Evolutionary conservation across 169 alveolate genomes (phyloP).

Genomic region (Babesia ovis): DNA sequence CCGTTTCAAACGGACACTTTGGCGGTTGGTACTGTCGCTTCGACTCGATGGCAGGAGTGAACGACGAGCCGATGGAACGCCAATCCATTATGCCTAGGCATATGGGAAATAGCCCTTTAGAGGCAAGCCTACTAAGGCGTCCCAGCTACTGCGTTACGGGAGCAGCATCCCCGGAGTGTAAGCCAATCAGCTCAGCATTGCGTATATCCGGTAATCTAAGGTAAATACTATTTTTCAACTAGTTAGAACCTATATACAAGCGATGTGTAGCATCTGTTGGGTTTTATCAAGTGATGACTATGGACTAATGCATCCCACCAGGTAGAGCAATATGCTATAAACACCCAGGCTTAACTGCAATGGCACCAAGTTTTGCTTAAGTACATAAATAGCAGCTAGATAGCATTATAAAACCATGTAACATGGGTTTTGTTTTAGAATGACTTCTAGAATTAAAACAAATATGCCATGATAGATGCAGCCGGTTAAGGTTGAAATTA

Average conservation of each 20-base stretch:
- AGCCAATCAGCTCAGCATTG: not conserved
- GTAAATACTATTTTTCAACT: no score
- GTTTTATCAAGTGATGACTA: no score
- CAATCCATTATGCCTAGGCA: slow-evolving; percentile 30
- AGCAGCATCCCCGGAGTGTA: not conserved
- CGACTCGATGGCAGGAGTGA: slow-evolving; percentile 24
- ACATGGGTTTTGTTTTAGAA: no score
- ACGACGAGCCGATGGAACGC: slow-evolving; percentile 41
- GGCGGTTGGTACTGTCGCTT: slow-evolving; percentile 12
- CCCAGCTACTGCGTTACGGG: not conserved
- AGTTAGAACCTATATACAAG: not conserved
- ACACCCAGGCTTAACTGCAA: no score
- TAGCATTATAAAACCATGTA: no score
- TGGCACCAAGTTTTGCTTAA: no score
- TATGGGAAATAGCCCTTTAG: not conserved
- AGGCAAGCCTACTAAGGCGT: not conserved
- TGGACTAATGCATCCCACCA: no score
- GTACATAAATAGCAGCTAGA: no score
- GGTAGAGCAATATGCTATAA: no score
- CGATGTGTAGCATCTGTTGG: not conserved
- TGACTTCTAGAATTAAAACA: no score
- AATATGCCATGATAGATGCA: no score
- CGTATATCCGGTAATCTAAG: not conserved
- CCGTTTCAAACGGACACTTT: not conserved
- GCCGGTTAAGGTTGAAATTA: no score